Conservation (phyloP, 208 protist genomes). For the Leishmania tarentolae region DNA sequence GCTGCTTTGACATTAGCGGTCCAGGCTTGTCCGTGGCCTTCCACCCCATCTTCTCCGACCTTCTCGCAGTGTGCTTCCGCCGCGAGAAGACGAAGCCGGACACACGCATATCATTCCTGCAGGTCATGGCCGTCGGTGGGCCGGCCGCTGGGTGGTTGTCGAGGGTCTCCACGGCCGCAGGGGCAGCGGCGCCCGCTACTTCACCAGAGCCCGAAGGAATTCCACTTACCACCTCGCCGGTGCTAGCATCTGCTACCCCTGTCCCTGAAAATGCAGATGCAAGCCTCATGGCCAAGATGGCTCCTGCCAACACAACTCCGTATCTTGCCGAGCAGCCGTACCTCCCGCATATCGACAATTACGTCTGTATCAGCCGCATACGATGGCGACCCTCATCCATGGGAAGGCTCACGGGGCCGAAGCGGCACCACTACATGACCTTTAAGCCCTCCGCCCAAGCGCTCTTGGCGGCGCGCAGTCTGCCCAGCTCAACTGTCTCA, state of each 20-base stretch:
- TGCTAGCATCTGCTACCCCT: neutral
- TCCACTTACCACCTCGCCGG: neutral
- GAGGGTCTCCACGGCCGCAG: neutral
- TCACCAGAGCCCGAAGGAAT: neutral
- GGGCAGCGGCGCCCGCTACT: neutral
- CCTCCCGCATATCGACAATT: slow-evolving; percentile 67
- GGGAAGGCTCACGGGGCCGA: slow-evolving; percentile 23
- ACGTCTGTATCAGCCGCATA: slow-evolving; percentile 60
- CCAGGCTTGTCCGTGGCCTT: slow-evolving; percentile 65
- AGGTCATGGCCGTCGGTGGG: neutral
- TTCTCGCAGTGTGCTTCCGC: slow-evolving; percentile 77
- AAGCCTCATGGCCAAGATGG: neutral
- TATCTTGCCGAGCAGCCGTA: slow-evolving; percentile 42
- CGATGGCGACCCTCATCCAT: slow-evolving; percentile 64
- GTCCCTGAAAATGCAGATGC: neutral
- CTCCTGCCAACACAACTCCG: slow-evolving; percentile 18
- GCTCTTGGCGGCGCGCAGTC: slow-evolving; percentile 12
- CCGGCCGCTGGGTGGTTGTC: slow-evolving; percentile 3
- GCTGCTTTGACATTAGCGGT: slow-evolving; percentile 49
- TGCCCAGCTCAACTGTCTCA: neutral
- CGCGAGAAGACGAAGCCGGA: slow-evolving; percentile 70
- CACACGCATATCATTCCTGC: slow-evolving; percentile 71
- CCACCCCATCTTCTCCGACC: slow-evolving; percentile 79
- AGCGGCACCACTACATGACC: slow-evolving; percentile 33
- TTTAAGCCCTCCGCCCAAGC: slow-evolving; percentile 34